Conservation (phyloP, 768 basidiomycete genomes). For the Boletus barrowsii region DNA sequence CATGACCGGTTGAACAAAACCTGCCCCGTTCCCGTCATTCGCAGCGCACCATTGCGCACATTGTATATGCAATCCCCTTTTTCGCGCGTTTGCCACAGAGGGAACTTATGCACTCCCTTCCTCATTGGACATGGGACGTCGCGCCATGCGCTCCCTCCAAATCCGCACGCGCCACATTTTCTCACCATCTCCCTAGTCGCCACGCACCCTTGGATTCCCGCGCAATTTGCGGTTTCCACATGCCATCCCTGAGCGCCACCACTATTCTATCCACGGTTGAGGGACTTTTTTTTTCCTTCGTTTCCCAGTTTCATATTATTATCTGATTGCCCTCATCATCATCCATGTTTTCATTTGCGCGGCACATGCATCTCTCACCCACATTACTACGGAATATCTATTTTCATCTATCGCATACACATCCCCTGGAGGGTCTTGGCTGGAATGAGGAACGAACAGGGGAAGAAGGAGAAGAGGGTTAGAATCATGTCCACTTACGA, state of each 20-base stretch:
- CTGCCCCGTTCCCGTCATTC: slow-evolving; percentile 6
- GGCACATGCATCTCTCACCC: slow-evolving; percentile 27
- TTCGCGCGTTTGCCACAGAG: slow-evolving; percentile 21
- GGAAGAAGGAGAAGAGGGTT: slow-evolving; percentile 11
- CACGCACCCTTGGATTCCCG: slow-evolving; percentile 19
- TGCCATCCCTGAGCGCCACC: background rate
- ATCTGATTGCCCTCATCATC: slow-evolving; percentile 24
- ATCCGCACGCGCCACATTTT: slow-evolving; percentile 24
- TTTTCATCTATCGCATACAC: slow-evolving; percentile 24
- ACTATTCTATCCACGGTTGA: slow-evolving; percentile 1
- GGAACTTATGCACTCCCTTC: slow-evolving; percentile 20
- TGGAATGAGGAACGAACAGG: slow-evolving; percentile 10
- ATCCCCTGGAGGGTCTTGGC: slow-evolving; percentile 27
- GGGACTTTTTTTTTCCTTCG: slow-evolving; percentile 15
- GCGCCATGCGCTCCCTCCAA: slow-evolving; percentile 23
- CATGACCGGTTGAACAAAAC: slow-evolving; percentile 22
- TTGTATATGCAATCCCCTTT: slow-evolving; percentile 25
- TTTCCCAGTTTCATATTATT: slow-evolving; percentile 25
- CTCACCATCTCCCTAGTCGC: slow-evolving; percentile 11
- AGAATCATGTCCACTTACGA: slow-evolving; percentile 11
- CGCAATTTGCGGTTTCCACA: slow-evolving; percentile 14
- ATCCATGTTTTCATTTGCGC: slow-evolving; percentile 20
- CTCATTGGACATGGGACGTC: slow-evolving; percentile 20
- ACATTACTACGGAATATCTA: slow-evolving; percentile 33
- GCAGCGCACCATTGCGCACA: slow-evolving; percentile 13